Conservation (phyloP, 2,329 filamentous ascomycete species). For the Plenodomus lindquistii region DNA sequence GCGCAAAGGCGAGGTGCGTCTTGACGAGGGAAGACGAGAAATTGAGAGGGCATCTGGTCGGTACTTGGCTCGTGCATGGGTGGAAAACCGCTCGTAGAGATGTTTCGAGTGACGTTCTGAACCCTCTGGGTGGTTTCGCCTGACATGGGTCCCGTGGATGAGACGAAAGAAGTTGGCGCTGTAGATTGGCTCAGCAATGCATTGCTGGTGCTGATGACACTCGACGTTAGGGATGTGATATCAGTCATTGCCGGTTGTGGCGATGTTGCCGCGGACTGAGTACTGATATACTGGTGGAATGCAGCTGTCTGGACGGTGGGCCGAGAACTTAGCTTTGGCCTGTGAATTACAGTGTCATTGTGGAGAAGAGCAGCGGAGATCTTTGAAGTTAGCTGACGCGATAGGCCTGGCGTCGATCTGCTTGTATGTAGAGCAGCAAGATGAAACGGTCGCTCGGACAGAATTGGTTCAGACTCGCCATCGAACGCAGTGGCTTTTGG, state of each 20-base stretch:
- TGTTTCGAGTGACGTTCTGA: conserved; percentile 17
- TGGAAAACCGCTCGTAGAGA: conserved; percentile 20
- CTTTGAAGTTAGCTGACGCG: conserved; percentile 29
- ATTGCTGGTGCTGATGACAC: conserved; percentile 33
- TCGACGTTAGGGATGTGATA: conserved; percentile 30
- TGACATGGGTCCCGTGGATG: conserved; percentile 36
- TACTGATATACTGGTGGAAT: conserved; percentile 8
- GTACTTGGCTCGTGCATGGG: conserved; percentile 12
- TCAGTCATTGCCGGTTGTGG: conserved; percentile 17
- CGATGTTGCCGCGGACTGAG: conserved; percentile 4
- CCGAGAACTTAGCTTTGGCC: conserved; percentile 32
- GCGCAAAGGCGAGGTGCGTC: conserved; percentile 33
- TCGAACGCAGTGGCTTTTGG: conserved; percentile 35
- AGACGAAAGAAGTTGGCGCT: conserved; percentile 40
- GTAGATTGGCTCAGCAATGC: conserved; percentile 36
- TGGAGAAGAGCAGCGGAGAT: conserved; percentile 32
- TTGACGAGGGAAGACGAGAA: conserved; percentile 40
- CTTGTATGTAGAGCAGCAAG: conserved; percentile 24
- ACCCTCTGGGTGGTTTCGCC: conserved; percentile 30
- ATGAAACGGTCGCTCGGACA: conserved; percentile 11
- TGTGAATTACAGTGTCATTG: conserved; percentile 38
- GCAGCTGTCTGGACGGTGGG: conserved; percentile 27
- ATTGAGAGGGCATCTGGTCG: conserved; percentile 23
- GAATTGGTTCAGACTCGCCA: conserved; percentile 39
- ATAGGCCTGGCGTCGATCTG: conserved; percentile 35